A percentile compares a stretch with the other conserved stretches of the same genome.
phyloP scores from a whole-genome alignment of 192 early-diverging fungal genomes.

The Backusella tarrabulga region DNA sequence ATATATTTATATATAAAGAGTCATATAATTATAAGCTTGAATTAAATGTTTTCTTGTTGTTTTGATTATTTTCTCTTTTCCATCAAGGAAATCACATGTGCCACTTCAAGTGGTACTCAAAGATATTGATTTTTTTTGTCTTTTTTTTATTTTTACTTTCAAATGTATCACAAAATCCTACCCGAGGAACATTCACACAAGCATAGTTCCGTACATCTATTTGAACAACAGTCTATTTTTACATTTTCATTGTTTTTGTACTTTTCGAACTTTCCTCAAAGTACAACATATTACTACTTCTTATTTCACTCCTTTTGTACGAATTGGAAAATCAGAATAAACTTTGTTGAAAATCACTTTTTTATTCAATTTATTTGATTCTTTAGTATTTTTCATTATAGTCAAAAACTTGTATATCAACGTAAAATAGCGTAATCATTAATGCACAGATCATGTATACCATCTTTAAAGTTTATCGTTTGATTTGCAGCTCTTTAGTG shows the following conservation, averaged over 20 bases:
- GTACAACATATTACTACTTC: background rate
- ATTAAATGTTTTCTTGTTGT: background rate
- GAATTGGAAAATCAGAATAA: background rate
- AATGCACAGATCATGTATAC: background rate
- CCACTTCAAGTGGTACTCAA: background rate
- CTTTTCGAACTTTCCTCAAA: background rate
- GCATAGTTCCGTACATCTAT: background rate
- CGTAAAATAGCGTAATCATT: background rate
- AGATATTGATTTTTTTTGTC: background rate
- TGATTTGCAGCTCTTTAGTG: background rate
- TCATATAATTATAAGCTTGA: background rate
- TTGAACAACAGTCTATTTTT: background rate
- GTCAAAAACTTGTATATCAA: background rate
- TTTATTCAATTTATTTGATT: too few relatives aligned
- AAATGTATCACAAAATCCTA: background rate
- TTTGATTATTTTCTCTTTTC: background rate
- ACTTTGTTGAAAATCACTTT: background rate
- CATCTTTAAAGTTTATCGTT: background rate
- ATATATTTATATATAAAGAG: background rate
- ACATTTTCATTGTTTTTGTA: background rate
- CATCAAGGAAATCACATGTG: background rate
- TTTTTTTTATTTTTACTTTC: background rate
- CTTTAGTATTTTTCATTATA: background rate
- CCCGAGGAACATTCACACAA: background rate
- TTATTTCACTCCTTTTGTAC: background rate